Base-by-base conservation (phyloP, 2,329 filamentous ascomycete species). In the Botrytis cinerea region DNA sequence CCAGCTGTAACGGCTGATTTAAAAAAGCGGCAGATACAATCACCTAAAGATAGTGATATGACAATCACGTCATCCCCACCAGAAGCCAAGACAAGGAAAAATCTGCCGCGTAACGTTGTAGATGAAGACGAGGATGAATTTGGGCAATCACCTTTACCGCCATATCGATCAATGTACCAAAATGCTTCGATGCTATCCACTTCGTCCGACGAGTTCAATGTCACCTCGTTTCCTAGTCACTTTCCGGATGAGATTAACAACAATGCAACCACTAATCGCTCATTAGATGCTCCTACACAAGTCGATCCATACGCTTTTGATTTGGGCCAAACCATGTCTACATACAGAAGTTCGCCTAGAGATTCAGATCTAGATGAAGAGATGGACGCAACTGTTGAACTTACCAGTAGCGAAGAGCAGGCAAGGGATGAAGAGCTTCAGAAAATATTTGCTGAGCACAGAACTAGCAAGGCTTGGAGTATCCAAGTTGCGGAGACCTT, bases 41-140 rank as follows among this genome's bases (percentile, higher is more conserved):
- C 28, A 18, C 10, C 35, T 32, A 46, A 32, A 25, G n/a, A 32
- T 46, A 48, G 70, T 22, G 16, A 86, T 88, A 76, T 87, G 89
- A 77, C 78, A 43, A 70, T 77, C 40, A 74, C 76, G 18, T 78
- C 78, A 14, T 79, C 78, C 12, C 78, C 78, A 45, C 78, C 78
- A 20, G 75, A 77, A 48, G 28, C 62, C 28, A 40, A 20, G 22
- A 32, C 22, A 40, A 28, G 45, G 3, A 48, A 48, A 20, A 2
- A 43, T 57, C 18, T 43, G 14, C 25, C 38, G 20, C n/a, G 28
- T 4, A 18, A 9, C 28, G 6, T 25, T 40, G 32, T 5, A 28
- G 16, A 40, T 5, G 28, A 54, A 67, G 64, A 2, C 8, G 8
- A 40, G 32, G 14, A 57, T 59, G 10, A 45, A n/a, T 25, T 28